These are phyloP conservation scores for Porodaedalea pini DNA, from an alignment of 1,284 basidiomycete genomes.

Conservation along the genomic window DNA sequence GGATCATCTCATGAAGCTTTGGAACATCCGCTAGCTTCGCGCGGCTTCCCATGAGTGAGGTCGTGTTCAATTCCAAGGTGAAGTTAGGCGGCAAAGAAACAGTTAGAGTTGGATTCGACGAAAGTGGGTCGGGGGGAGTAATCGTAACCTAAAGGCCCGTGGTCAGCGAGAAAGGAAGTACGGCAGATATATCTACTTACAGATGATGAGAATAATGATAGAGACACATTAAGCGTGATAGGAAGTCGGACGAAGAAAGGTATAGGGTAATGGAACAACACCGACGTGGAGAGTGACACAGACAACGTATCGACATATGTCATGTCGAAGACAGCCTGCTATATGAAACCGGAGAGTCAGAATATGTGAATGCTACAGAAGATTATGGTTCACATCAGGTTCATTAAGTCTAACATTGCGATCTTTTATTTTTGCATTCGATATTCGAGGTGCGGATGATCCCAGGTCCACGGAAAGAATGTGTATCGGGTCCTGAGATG, in stretches of 20 bases:
- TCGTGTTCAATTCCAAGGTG: slow-evolving; percentile 65
- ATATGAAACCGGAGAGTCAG: not conserved
- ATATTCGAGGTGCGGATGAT: slow-evolving; percentile 60
- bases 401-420: slow-evolving; percentile 15
- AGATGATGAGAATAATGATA: slow-evolving; percentile 70
- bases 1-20: slow-evolving; percentile 78
- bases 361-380: not conserved
- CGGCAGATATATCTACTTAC: slow-evolving; percentile 37
- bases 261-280: slow-evolving; percentile 79
- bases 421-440: slow-evolving; percentile 48
- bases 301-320: slow-evolving; percentile 69
- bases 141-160: slow-evolving; percentile 31
- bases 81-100: slow-evolving; percentile 63
- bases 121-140: slow-evolving; percentile 45
- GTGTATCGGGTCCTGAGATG: slow-evolving; percentile 63
- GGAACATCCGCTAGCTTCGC: slow-evolving; percentile 81
- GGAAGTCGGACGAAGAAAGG: slow-evolving; percentile 76
- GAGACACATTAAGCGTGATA: slow-evolving; percentile 71
- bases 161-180: not conserved
- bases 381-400: slow-evolving; percentile 1
- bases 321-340: slow-evolving; percentile 63
- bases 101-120: slow-evolving; percentile 51
- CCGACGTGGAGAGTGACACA: slow-evolving; percentile 75
- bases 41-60: slow-evolving; percentile 76
- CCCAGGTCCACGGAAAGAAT: slow-evolving; percentile 75